phyloP scores from a whole-genome alignment of 345 rosid genomes.

The Zanthoxylum bungeanum region DNA sequence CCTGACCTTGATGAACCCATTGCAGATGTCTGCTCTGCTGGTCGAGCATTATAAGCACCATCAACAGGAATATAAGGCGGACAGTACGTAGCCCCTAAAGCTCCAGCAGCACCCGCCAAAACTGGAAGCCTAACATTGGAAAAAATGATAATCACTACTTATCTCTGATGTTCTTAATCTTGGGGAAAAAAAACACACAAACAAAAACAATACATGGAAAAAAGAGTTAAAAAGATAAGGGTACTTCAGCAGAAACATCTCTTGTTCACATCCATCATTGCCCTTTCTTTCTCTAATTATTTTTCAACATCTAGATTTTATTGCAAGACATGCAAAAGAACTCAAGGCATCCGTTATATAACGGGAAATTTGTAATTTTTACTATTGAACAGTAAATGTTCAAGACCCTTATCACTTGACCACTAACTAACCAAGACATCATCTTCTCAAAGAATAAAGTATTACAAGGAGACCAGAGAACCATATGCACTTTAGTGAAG shows the following conservation, averaged over 20 bases:
- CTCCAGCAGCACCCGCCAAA: conserved; percentile 77
- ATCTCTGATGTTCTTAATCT: background rate
- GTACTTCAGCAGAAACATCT: background rate
- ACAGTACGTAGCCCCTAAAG: conserved; percentile 72
- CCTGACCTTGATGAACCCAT: conserved; percentile 57
- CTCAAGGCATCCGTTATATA: background rate
- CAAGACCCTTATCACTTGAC: background rate
- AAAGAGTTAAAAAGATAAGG: background rate
- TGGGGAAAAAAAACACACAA: background rate
- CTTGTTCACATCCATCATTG: background rate
- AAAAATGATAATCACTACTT: conserved; percentile 9
- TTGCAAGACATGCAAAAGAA: background rate
- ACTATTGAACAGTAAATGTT: background rate
- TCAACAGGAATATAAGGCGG: conserved; percentile 71
- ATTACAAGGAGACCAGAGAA: background rate
- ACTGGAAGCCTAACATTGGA: conserved; percentile 73
- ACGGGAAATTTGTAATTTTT: background rate
- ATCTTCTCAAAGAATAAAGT: background rate
- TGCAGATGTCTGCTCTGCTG: conserved; percentile 54
- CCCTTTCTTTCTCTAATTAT: background rate
- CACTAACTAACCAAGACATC: background rate
- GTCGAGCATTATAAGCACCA: conserved; percentile 63
- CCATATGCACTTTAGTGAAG: background rate
- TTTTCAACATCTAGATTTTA: background rate
- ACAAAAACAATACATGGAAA: background rate